Conservation (phyloP, 805 yeast species). For the Nakazawaea ernobii region DNA sequence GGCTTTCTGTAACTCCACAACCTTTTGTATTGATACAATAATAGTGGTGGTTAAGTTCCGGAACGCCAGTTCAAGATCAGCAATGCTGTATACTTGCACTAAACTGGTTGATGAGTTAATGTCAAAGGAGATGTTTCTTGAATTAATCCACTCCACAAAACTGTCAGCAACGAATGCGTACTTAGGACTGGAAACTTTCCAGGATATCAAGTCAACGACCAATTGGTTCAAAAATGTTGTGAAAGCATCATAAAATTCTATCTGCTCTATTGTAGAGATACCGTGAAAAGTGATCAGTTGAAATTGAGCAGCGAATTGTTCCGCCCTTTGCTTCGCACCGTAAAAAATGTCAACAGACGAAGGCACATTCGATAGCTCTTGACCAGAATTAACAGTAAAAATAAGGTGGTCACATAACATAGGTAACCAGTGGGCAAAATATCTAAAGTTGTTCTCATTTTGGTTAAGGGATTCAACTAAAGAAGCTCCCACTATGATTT, state of each 20-base stretch:
- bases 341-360: constrained; percentile 15
- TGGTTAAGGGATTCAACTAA: background rate
- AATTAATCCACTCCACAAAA: constrained; percentile 40
- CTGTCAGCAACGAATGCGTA: constrained; percentile 44
- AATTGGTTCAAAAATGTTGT: constrained; percentile 20
- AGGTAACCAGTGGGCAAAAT: constrained; percentile 27
- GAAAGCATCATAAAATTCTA: constrained; percentile 12
- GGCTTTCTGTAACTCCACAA: constrained; percentile 30
- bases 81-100: constrained; percentile 10
- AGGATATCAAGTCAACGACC: constrained; percentile 21
- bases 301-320: constrained; percentile 12
- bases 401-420: constrained; percentile 29
- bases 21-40: constrained; percentile 62
- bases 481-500: background rate
- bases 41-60: constrained; percentile 52
- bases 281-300: background rate
- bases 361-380: constrained; percentile 4
- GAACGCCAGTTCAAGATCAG: constrained; percentile 41
- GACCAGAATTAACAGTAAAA: constrained; percentile 13
- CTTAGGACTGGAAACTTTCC: constrained; percentile 27
- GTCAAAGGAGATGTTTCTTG: constrained; percentile 15
- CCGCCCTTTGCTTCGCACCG: constrained; percentile 14
- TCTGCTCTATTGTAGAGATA: background rate
- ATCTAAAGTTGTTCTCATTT: background rate
- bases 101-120: constrained; percentile 24